Percentiles rank a stretch among this genome's conserved stretches.
phyloP scores from a whole-genome alignment of 768 basidiomycete species.

The Sutorius australiensis region DNA sequence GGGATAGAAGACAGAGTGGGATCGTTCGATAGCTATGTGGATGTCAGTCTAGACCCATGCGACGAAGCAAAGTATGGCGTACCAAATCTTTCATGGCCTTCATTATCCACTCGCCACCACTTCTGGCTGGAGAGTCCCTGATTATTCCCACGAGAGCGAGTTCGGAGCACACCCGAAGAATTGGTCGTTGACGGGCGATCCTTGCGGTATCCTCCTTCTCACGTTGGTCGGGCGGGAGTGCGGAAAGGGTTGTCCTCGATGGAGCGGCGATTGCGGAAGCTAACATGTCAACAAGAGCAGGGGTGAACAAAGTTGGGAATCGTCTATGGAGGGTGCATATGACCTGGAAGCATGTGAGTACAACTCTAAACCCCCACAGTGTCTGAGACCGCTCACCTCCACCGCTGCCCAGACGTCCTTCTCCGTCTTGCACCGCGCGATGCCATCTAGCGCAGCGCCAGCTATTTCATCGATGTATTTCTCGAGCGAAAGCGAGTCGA shows the following conservation, averaged over 20 bases:
- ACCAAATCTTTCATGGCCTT: slow-evolving; percentile 83
- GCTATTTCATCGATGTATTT: slow-evolving; percentile 97
- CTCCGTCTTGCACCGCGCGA: slow-evolving; percentile 85
- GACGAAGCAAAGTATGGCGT: slow-evolving; percentile 27
- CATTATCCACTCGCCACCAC: slow-evolving; percentile 88
- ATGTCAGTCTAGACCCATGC: slow-evolving; percentile 10
- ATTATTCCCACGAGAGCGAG: slow-evolving; percentile 85
- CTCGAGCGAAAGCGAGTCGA: slow-evolving; percentile 84
- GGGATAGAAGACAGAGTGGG: slow-evolving; percentile 84
- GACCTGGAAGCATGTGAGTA: slow-evolving; percentile 47
- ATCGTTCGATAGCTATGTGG: slow-evolving; percentile 76
- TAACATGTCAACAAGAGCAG: slow-evolving; percentile 60
- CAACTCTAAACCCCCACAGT: background rate
- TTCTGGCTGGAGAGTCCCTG: slow-evolving; percentile 62
- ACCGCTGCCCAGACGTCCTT: slow-evolving; percentile 89
- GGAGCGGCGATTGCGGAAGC: slow-evolving; percentile 56
- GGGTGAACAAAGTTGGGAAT: slow-evolving; percentile 77
- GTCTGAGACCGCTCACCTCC: slow-evolving; percentile 55
- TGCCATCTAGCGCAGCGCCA: slow-evolving; percentile 80
- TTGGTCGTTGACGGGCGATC: slow-evolving; percentile 75
- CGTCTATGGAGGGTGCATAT: slow-evolving; percentile 87
- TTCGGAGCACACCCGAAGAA: slow-evolving; percentile 86
- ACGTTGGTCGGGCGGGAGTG: slow-evolving; percentile 67
- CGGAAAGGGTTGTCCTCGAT: slow-evolving; percentile 50
- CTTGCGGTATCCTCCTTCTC: slow-evolving; percentile 90